phyloP scores from a whole-genome alignment of 2,329 filamentous ascomycete genomes.

The Microdochium nivale region DNA sequence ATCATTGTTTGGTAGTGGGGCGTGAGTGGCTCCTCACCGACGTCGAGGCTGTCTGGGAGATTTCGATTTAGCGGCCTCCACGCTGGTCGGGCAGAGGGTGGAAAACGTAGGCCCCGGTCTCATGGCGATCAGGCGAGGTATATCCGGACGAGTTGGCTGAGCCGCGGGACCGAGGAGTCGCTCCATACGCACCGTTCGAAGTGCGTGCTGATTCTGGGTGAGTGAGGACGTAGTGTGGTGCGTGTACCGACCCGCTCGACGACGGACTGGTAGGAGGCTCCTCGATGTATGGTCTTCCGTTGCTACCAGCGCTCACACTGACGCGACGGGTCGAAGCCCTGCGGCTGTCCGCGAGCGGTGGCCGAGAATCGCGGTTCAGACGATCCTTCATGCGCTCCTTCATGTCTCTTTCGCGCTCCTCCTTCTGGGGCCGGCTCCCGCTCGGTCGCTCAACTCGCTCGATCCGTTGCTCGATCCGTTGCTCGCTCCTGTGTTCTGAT shows the following conservation, averaged over 20 bases:
- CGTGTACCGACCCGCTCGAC: constrained; percentile 2
- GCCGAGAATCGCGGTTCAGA: constrained; percentile 4
- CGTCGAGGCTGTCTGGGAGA: background rate
- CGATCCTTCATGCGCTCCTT: constrained; percentile 7
- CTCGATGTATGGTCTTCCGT: constrained; percentile 12
- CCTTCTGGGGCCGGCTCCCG: constrained; percentile 8
- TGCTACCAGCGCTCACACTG: constrained; percentile 5
- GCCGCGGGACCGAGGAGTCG: background rate
- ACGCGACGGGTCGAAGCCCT: constrained; percentile 6
- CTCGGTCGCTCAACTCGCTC: constrained; percentile 2
- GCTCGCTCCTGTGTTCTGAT: background rate
- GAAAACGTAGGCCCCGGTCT: background rate
- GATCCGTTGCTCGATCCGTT: background rate
- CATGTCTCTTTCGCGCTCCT: constrained; percentile 3
- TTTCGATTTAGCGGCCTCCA: background rate
- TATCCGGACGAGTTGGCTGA: background rate
- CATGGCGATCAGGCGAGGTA: background rate
- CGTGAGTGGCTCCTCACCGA: background rate
- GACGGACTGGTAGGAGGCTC: constrained; percentile 6
- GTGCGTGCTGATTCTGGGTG: background rate
- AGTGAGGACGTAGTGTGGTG: constrained; percentile 6
- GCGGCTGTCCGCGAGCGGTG: background rate
- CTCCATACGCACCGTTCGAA: background rate
- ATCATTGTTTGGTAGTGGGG: background rate
- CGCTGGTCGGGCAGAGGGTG: background rate